Evolutionary conservation across 257 asterid species (phyloP).

Genomic region (Lycium barbarum): DNA sequence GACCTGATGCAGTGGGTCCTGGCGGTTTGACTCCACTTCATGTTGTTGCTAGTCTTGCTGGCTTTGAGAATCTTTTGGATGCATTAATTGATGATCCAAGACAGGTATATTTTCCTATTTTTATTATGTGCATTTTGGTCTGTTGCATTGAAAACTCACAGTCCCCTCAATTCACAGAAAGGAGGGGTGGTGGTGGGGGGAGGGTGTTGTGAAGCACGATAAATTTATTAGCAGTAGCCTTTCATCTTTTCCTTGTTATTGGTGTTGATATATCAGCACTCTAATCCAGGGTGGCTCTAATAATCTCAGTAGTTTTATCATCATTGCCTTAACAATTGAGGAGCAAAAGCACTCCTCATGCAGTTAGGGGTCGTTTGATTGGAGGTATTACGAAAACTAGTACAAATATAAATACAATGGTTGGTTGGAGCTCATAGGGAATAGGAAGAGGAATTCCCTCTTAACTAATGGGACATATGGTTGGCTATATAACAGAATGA

Average conservation of each 20-base stretch:
- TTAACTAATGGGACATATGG: not conserved
- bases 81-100: conserved; percentile 79
- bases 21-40: conserved; percentile 93
- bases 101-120: conserved; percentile 60
- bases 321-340: not conserved
- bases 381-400: not conserved
- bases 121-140: conserved; percentile 37
- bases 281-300: not conserved
- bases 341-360: not conserved
- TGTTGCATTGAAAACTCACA: not conserved
- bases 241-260: conserved; percentile 5
- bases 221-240: not conserved
- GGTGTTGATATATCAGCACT: not conserved
- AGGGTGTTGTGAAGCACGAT: not conserved
- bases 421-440: not conserved
- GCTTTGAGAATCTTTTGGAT: conserved; percentile 61
- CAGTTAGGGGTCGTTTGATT: not conserved
- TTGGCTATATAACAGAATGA: not conserved
- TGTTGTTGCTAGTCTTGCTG: conserved; percentile 66
- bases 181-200: not conserved
- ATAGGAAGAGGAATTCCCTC: not conserved
- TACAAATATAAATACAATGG: not conserved
- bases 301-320: not conserved
- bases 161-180: not conserved
- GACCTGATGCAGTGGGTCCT: conserved; percentile 70